Evolutionary conservation across 768 basidiomycete genomes (phyloP), one percentile per base, ranked within the genome.

Genomic region (Calvatia gigantea): DNA sequence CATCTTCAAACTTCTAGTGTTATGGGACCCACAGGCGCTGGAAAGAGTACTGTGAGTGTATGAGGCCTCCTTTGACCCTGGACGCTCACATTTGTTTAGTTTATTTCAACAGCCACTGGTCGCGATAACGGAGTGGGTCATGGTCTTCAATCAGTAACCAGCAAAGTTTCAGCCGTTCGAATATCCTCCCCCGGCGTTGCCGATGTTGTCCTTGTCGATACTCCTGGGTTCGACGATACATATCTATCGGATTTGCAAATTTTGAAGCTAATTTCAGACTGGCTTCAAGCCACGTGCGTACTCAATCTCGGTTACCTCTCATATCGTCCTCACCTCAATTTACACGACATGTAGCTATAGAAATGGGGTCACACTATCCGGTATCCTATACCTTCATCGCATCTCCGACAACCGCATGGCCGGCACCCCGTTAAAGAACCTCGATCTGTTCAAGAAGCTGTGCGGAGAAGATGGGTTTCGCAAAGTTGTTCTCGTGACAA

Each of bases 21-120:
- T 3, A 69, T 70, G 67, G 69, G 69, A 0, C 63, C 64, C 2
- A 70, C 67, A 4, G 68, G 69, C 44, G 62, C 67, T 17, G 69
- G 69, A 12, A 70, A 69, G 53, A 69, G 68, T 49, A 65, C 65
- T 12, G 69, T 70, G 56, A 7, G 65, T 45, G n/a, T 21, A 1
- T 17, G 4, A 21, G 4, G 15, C 14, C 19, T 51, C 17, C 21
- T 9, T 31, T 29, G 25, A 43, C 28, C 17, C 11, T 25, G 15
- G 31, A 6, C 38, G 14, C 19, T 27, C 35, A 29, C 15, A 37
- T 21, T 4, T 31, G 6, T 25, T 1, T 35, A 45, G 54, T 41
- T 52, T 12, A 58, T 43, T 8, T 7, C 12, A 14, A 48, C 49
- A 8, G 39, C 35, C 8, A 33, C 46, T 63, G 68, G 68, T 67